Evolutionary conservation across 371 early-diverging fungal species (phyloP), one percentile per base, ranked within the genome.

Genomic region (Zancudomyces culisetae): DNA sequence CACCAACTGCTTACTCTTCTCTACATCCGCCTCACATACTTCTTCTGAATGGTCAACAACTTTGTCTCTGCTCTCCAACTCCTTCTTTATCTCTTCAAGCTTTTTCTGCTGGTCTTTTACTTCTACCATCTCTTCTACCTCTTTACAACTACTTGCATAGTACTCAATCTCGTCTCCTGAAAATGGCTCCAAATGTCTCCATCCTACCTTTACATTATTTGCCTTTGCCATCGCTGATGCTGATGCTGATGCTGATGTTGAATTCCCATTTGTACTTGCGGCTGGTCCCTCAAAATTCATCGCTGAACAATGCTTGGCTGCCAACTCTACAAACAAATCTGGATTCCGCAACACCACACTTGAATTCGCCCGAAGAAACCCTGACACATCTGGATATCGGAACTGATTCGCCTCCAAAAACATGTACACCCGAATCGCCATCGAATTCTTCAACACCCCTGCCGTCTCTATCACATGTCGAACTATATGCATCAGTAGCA

Each of bases 401-500:
- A 76, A 72, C 43, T 81, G 70, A n/a, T 85, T 80, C 39, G 74
- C 72, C 13, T 74, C 72, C 27, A 81, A 78, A 81, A 83, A 83
- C 15, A 70, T 77, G 41, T 64, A 74, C 15, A 94, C 76, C 55
- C 87, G 78, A 20, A 72, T 64, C 49, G 82, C 80, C 78, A 96
- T 87, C 4, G 74, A 64, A n/a, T 59, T 58, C 51, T 72, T 68
- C 51, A 94, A 58, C 0, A 86, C 72, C 0, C 61, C 57, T 20
- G 69, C 57, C 54, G 78, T 72, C 62, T 96, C 97, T 42, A 91
- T 72, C 15, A 86, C 71, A 55, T 96, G 90, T 3, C 94, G 79
- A 47, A 96, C 59, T 41, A 94, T 82, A 51, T 91, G 77, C 26
- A 83, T 67, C 10, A 67, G 51, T 27, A 69, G 56, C 55, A 60